Base-by-base conservation (phyloP, 208 protist species). In the Crithidia fasciculata region DNA sequence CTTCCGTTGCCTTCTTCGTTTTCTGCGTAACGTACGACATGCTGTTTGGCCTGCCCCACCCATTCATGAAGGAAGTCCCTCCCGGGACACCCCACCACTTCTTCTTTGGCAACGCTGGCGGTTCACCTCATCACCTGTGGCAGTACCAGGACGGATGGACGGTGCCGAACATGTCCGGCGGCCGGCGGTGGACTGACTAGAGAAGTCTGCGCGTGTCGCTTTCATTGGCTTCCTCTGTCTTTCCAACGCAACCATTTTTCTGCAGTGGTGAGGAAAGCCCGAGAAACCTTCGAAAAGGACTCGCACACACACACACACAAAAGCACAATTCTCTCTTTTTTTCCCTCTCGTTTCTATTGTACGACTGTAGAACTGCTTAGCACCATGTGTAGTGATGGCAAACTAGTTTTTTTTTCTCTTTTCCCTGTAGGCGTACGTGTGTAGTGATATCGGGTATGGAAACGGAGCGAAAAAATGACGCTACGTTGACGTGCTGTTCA, bases 151-250 rank as follows among this genome's bases (percentile, higher is more conserved):
- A 96, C 67, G 92, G 92, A 45, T 96, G 92, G 90, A 87, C 70
- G n/a, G 88, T 96, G 62, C 92, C 88, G 18, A 96, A 96, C 80
- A 89, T 91, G 84, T 94, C 89, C 49, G 92, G 92, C 50, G 92
- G 80, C 3, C 85, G 87, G 12, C 84, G 92, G 19, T 96, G 89
- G 89, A 67, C 71, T 4, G 85, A 91, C 28, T 96, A 90, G 60
- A 19, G 19, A 28, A 28, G 28, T 28, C 28, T 28, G 28, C 28
- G 28, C 28, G 28, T 28, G 28, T 28, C 28, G 28, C 28, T 28
- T 28, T 28, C 28, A 28, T 28, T 28, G 28, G 28, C 28, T 28
- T 28, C 28, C 28, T 28, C 28, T 28, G 28, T 28, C 28, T 28
- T 28, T 28, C 28, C 28, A 28, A 28, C 28, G 28, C 28, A 28